phyloP scores from a whole-genome alignment of 768 basidiomycete genomes.

The Xerocomus spinulosus region DNA sequence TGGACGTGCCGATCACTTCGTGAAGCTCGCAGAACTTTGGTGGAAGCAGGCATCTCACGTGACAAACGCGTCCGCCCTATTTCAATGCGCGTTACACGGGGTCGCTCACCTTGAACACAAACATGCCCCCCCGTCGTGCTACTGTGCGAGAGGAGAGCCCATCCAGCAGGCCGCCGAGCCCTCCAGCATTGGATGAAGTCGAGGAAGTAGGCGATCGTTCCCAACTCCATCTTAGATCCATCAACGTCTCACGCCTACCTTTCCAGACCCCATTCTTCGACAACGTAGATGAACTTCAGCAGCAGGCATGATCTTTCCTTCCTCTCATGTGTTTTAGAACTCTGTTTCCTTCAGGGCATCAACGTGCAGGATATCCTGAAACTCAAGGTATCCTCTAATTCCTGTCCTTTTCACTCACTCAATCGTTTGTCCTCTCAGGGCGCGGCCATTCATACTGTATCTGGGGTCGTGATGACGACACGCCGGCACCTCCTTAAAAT shows the following conservation, averaged over 20 bases:
- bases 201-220: no score
- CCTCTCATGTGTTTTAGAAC: constrained; percentile 4
- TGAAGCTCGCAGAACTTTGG: no score
- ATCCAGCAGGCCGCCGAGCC: constrained; percentile 25
- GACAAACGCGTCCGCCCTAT: constrained; percentile 11
- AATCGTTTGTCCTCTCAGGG: constrained; percentile 44
- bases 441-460: constrained; percentile 79
- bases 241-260: neutral
- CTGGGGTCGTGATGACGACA: constrained; percentile 90
- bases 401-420: constrained; percentile 6
- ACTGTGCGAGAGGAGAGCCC: constrained; percentile 25
- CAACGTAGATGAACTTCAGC: constrained; percentile 82
- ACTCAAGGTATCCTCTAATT: constrained; percentile 70
- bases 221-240: no score
- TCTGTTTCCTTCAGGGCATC: constrained; percentile 60
- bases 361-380: constrained; percentile 94
- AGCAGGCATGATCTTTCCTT: no score
- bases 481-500: constrained; percentile 88
- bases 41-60: no score
- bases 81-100: no score
- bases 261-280: constrained; percentile 66
- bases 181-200: constrained; percentile 33
- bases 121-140: constrained; percentile 30
- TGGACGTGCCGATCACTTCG: no score
- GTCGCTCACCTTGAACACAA: neutral